Evolutionary conservation across 352 stramenopile genomes (phyloP).

Genomic region (Globisporangium viniferum): DNA sequence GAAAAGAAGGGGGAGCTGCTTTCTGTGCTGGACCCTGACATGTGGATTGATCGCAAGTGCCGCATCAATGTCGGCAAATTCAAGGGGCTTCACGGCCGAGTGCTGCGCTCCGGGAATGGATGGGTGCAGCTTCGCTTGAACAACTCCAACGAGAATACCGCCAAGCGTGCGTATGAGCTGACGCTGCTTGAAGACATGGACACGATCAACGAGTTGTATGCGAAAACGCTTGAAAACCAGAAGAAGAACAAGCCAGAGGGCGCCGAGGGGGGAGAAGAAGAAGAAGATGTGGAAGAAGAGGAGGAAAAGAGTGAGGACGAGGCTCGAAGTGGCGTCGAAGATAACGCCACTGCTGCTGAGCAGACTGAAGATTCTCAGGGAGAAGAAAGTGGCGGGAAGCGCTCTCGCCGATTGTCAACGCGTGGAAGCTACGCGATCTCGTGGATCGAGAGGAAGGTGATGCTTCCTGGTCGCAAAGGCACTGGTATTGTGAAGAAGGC

Average conservation of each 20-base stretch:
- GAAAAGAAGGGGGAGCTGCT: conserved; percentile 59
- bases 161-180: conserved; percentile 85
- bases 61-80: conserved; percentile 89
- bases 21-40: conserved; percentile 78
- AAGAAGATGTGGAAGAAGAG: conserved; percentile 34
- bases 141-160: conserved; percentile 83
- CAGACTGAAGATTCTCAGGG: conserved; percentile 78
- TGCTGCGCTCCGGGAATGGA: conserved; percentile 83
- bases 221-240: conserved; percentile 59
- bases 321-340: conserved; percentile 50
- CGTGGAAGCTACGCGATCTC: conserved; percentile 84
- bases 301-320: conserved; percentile 62
- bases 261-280: conserved; percentile 26
- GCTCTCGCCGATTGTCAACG: conserved; percentile 65
- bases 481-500: conserved; percentile 79
- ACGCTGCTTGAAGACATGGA: conserved; percentile 83
- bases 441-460: conserved; percentile 87
- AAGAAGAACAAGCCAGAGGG: conserved; percentile 45
- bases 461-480: conserved; percentile 70
- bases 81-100: conserved; percentile 66
- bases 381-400: conserved; percentile 64
- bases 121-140: conserved; percentile 84
- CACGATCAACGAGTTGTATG: conserved; percentile 72
- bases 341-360: conserved; percentile 40
- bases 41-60: conserved; percentile 87